A percentile compares a stretch with the other conserved stretches of the same genome.
phyloP scores from a whole-genome alignment of 805 yeast species.

The Metschnikowia picachoensis region DNA sequence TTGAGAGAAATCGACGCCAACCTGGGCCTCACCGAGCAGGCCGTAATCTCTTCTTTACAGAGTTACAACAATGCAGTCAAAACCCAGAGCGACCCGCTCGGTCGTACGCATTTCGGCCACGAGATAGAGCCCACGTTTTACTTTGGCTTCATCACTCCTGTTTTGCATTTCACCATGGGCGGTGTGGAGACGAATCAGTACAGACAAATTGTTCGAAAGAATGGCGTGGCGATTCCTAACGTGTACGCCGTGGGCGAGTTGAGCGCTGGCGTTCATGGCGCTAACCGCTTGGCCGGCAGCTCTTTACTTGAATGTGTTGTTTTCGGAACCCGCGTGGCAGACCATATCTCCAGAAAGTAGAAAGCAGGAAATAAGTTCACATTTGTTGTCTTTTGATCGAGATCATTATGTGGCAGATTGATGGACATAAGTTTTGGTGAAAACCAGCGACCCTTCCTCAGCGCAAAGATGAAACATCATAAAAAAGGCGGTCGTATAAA shows the following conservation, averaged over 20 bases:
- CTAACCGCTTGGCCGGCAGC: slow-evolving; percentile 57
- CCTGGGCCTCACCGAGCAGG: background rate
- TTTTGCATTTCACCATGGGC: slow-evolving; percentile 31
- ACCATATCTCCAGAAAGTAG: slow-evolving; percentile 1
- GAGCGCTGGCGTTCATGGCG: slow-evolving; percentile 68
- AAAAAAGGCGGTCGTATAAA: no score
- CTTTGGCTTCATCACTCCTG: slow-evolving; percentile 56
- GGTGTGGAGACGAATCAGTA: slow-evolving; percentile 22
- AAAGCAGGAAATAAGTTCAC: no score
- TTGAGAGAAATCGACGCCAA: slow-evolving; percentile 5
- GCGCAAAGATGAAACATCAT: no score
- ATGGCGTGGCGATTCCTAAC: slow-evolving; percentile 36
- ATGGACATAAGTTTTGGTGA: no score
- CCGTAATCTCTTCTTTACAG: background rate
- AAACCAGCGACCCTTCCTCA: no score
- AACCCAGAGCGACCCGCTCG: slow-evolving; percentile 32
- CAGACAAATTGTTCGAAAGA: slow-evolving; percentile 20
- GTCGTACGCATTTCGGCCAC: slow-evolving; percentile 30
- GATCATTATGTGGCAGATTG: no score
- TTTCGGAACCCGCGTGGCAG: slow-evolving; percentile 52
- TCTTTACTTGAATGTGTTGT: slow-evolving; percentile 59
- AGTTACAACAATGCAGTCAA: background rate
- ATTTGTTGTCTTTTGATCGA: no score
- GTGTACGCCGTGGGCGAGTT: slow-evolving; percentile 65
- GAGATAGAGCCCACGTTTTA: slow-evolving; percentile 21